Percentiles rank a stretch among this genome's conserved stretches.
Evolutionary conservation across 495 filamentous ascomycete species (phyloP).

Genomic region (Amorphotheca resinae): DNA sequence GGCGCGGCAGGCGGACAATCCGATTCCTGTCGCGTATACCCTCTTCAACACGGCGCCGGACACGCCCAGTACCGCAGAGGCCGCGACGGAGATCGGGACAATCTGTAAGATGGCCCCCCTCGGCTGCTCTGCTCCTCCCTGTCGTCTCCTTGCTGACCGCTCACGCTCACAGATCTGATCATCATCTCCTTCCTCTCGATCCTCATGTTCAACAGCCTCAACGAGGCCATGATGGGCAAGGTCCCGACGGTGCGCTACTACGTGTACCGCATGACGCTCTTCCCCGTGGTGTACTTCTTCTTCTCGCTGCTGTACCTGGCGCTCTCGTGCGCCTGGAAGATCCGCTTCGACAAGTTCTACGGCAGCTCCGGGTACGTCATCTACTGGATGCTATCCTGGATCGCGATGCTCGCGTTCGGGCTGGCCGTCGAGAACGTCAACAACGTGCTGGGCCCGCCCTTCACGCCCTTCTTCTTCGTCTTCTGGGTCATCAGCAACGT

Average conservation of each 20-base stretch:
- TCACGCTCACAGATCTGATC: slow-evolving; percentile 5
- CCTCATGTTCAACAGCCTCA: not conserved
- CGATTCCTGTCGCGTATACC: not conserved
- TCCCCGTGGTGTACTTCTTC: slow-evolving; percentile 1
- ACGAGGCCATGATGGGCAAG: slow-evolving; percentile 5
- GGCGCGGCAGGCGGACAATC: not conserved
- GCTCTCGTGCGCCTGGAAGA: slow-evolving; percentile 1
- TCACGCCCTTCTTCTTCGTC: slow-evolving; percentile 2
- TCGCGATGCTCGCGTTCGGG: slow-evolving; percentile 1
- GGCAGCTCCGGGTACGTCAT: slow-evolving; percentile 1
- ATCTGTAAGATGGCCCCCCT: slow-evolving; percentile 2
- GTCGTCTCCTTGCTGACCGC: too few species aligned
- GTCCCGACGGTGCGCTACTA: not conserved
- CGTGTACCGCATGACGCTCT: not conserved
- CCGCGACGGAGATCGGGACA: slow-evolving; percentile 2
- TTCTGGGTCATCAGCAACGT: slow-evolving; percentile 4
- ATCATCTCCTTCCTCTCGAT: slow-evolving; percentile 4
- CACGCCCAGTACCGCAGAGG: not conserved
- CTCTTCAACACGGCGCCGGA: slow-evolving; percentile 1
- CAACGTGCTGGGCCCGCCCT: not conserved
- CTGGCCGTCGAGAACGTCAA: slow-evolving; percentile 3
- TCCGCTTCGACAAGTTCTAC: slow-evolving; percentile 5
- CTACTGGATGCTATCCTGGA: slow-evolving; percentile 5
- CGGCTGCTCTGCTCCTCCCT: too few species aligned
- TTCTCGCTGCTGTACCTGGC: not conserved